phyloP scores from a whole-genome alignment of 2,329 filamentous ascomycete genomes.

The Macrophomina pseudophaseolina region DNA sequence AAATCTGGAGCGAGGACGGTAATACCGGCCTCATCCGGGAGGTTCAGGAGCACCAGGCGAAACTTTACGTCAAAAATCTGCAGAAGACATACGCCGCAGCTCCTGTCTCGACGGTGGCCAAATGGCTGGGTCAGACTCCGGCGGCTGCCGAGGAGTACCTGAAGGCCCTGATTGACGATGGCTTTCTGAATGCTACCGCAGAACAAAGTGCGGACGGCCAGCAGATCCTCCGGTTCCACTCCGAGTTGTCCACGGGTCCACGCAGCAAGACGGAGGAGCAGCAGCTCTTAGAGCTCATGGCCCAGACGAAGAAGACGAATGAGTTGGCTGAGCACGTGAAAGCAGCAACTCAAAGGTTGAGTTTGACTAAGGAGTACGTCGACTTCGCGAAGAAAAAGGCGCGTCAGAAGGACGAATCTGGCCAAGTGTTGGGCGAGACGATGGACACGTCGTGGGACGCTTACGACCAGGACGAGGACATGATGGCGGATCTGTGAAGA shows the following conservation, averaged over 20 bases:
- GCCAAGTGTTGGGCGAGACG: slow-evolving; percentile 37
- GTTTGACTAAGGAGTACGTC: slow-evolving; percentile 64
- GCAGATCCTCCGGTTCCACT: slow-evolving; percentile 60
- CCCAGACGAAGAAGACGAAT: slow-evolving; percentile 57
- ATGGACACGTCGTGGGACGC: slow-evolving; percentile 47
- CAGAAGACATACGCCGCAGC: slow-evolving; percentile 73
- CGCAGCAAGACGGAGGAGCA: slow-evolving; percentile 47
- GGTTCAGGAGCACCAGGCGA: slow-evolving; percentile 72
- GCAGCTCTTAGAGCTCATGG: slow-evolving; percentile 51
- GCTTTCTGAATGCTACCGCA: slow-evolving; percentile 58
- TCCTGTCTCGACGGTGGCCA: slow-evolving; percentile 59
- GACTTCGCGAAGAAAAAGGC: slow-evolving; percentile 55
- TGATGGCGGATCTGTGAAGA: slow-evolving; percentile 45
- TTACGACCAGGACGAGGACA: slow-evolving; percentile 44
- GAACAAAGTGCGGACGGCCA: slow-evolving; percentile 48
- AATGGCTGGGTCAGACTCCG: slow-evolving; percentile 55
- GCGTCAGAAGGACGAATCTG: slow-evolving; percentile 49
- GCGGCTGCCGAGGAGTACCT: slow-evolving; percentile 60
- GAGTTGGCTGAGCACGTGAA: slow-evolving; percentile 57
- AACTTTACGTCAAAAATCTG: slow-evolving; percentile 75
- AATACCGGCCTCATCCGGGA: slow-evolving; percentile 74
- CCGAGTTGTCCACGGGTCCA: slow-evolving; percentile 43
- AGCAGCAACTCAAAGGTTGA: slow-evolving; percentile 61
- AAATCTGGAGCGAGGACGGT: slow-evolving; percentile 71
- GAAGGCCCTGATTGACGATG: slow-evolving; percentile 57